Base-by-base conservation (phyloP, 805 yeast species). In the Metschnikowia aberdeeniae region DNA sequence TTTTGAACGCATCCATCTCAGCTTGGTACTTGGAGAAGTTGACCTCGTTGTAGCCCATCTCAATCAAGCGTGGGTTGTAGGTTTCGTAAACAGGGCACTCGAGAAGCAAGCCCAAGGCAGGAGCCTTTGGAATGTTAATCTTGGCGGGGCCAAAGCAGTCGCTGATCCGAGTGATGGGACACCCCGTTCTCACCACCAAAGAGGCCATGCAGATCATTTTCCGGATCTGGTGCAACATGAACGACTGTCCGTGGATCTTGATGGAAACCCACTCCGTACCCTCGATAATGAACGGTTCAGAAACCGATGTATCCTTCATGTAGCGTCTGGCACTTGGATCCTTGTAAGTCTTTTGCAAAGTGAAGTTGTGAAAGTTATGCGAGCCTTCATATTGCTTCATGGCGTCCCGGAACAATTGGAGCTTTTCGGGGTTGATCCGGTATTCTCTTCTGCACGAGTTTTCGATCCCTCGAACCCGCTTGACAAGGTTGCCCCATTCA, bases 191-290 rank as follows among this genome's bases (percentile, higher is more conserved):
- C 19, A 92, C 82, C 13, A 86, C 80, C 46, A 92, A 72, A 0
- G 90, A 80, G 1, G 95, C 96, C 95, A 92, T 84, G 19, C 97
- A 92, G 48, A 93, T 88, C 98, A 93, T 93, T 63, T 93, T 93
- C 62, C 99, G 82, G 60, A 93, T 93, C 74, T 92, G 99, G 68
- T 92, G 98, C 52, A 93, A 75, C 98, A 93, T 93, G 66, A 93
- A 93, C 3, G 97, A 88, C 68, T 93, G 99, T 6, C 99, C 99
- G 64, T 93, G 99, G 54, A 93, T 88, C 70, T 92, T 90, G 59
- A 93, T 84, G 1, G 96, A 87, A 2, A 88, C 77, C 99, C 99
- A 93, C 62, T 93, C 98, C 6, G 97, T 89, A 38, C 87, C 89
- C 59, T 90, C 87, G 54, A 92, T 90, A 42, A 89, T 84, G 63